Percentiles rank a stretch among this genome's conserved stretches.
Conservation (phyloP, 495 filamentous ascomycete genomes). For the Xylaria longipes region DNA sequence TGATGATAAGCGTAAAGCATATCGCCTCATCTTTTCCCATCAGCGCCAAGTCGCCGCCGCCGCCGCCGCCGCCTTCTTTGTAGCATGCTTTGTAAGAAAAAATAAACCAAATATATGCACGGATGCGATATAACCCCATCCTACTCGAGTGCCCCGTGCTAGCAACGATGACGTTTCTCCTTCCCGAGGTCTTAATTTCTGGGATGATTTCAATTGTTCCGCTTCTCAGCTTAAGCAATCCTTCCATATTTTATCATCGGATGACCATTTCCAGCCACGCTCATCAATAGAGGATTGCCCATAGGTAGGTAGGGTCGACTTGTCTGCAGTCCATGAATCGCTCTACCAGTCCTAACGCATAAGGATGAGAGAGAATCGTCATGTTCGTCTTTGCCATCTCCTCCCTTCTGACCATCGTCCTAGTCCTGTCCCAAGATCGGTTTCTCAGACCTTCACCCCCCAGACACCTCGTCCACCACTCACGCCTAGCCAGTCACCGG, state of each 20-base stretch:
- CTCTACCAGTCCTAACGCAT: background rate
- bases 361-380: background rate
- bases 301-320: background rate
- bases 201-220: background rate
- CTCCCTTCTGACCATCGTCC: background rate
- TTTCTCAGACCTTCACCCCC: slow-evolving; percentile 67
- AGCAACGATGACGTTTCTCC: background rate
- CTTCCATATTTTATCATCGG: background rate
- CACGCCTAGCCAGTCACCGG: slow-evolving; percentile 91
- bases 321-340: background rate
- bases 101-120: background rate
- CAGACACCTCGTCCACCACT: slow-evolving; percentile 90
- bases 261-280: background rate
- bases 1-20: slow-evolving; percentile 7
- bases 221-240: background rate
- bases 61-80: background rate
- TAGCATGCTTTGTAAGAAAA: background rate
- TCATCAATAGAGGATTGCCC: background rate
- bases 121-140: slow-evolving; percentile 8
- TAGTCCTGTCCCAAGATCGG: background rate
- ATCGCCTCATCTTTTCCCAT: slow-evolving; percentile 7
- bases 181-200: background rate
- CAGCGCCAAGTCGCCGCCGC: background rate
- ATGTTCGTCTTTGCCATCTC: background rate
- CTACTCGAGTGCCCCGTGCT: background rate